Base-by-base conservation (phyloP, 805 yeast genomes). In the Sporopachydermia lactativora region DNA sequence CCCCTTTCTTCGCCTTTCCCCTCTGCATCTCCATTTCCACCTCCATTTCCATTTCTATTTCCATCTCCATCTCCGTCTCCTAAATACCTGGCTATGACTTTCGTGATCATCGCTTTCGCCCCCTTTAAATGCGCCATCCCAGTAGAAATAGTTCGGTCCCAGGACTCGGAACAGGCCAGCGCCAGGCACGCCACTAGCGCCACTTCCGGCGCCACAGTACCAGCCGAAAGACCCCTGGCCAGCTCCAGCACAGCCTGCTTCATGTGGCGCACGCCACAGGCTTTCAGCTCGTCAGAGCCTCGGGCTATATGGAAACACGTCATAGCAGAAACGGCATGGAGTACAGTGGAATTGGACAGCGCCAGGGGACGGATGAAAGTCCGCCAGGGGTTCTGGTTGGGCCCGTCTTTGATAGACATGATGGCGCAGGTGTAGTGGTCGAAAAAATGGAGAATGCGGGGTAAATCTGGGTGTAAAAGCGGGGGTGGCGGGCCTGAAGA, bases 81-180 rank as follows among this genome's bases (percentile, higher is more conserved):
- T 35, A 36, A 28, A 19, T 36, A 50, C 36, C 39, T 54, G 41
- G 49, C 49, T 34, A 65, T 52, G 8, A 72, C 69, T 43, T 66
- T 66, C 43, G 70, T 61, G 43, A 75, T 74, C 70, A 77, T 71
- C 8, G 74, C 66, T 44, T 70, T 66, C 3, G 83, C 83, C 19
- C 84, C 83, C 49, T 70, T 72, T 43, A 77, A 60, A 56, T 77
- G 85, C 2, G 80, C 77, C 41, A 77, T 73, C 8, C 84, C 83
- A 17, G 80, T 73, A 2, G 80, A 68, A 3, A 71, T 75, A 43
- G 73, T 78, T 8, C 75, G 68, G 50, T 75, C 78, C 84, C 84
- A 77, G 0, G 78, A 66, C 52, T 78, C 84, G 34, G 80, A 70
- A 43, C 74, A 69, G 0, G 83, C 79, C 41, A 78, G 58, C 15